phyloP scores from a whole-genome alignment of 148 eudicot genomes.

The Euryodendron excelsum region DNA sequence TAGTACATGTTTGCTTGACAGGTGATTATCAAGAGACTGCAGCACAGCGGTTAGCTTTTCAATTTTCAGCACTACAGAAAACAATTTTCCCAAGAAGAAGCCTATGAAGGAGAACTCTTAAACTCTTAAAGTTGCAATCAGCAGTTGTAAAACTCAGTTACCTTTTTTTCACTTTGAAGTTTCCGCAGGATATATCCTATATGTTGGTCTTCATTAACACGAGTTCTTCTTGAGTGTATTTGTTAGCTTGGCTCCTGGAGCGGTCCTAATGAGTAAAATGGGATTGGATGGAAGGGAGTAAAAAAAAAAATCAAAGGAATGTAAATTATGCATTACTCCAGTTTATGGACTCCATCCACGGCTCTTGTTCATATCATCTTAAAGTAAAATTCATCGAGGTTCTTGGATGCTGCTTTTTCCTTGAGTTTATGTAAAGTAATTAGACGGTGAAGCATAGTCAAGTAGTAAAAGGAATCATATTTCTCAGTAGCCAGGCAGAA shows the following conservation, averaged over 20 bases:
- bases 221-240: slow-evolving; percentile 68
- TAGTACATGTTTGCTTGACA: slow-evolving; percentile 60
- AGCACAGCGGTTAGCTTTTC: slow-evolving; percentile 63
- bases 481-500: not conserved
- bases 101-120: not conserved
- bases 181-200: slow-evolving; percentile 73
- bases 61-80: slow-evolving; percentile 53
- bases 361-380: slow-evolving; percentile 66
- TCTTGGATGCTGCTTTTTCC: slow-evolving; percentile 76
- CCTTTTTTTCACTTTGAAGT: slow-evolving; percentile 86
- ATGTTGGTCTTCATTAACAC: slow-evolving; percentile 87
- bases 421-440: slow-evolving; percentile 52
- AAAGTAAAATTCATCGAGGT: slow-evolving; percentile 83
- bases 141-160: not conserved
- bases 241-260: slow-evolving; percentile 64
- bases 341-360: slow-evolving; percentile 71
- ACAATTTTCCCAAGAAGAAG: not conserved
- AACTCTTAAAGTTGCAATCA: not conserved
- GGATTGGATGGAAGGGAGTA: not conserved
- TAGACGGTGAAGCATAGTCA: not conserved
- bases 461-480: not conserved
- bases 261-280: slow-evolving; percentile 11
- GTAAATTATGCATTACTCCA: slow-evolving; percentile 38
- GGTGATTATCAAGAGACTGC: slow-evolving; percentile 51
- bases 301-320: not conserved